Evolutionary conservation across 805 yeast genomes (phyloP).

Genomic region (Nematodospora valgi): DNA sequence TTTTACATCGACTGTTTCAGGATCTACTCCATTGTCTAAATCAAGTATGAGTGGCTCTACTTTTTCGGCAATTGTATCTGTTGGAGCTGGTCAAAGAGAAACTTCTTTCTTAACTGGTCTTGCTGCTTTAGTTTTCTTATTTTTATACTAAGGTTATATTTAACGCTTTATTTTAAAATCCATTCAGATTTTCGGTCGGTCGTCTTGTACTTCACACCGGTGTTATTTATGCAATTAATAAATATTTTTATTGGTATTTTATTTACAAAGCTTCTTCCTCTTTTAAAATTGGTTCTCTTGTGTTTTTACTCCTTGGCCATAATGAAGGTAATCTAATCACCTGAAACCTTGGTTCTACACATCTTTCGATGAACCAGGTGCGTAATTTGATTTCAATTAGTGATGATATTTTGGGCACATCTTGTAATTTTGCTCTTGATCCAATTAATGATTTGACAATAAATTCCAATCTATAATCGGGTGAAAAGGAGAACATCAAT

Average conservation of each 20-base stretch:
- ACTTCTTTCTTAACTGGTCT: too few species aligned
- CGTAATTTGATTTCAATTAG: conserved; percentile 78
- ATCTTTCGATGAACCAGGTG: conserved; percentile 87
- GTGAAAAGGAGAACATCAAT: conserved; percentile 83
- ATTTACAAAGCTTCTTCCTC: conserved; percentile 8
- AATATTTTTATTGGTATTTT: background rate
- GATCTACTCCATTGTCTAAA: too few species aligned
- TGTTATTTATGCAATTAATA: background rate
- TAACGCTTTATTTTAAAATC: too few species aligned
- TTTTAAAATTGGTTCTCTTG: conserved; percentile 26
- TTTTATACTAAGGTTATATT: too few species aligned
- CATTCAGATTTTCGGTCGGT: background rate
- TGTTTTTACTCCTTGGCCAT: conserved; percentile 63
- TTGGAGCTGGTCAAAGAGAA: too few species aligned
- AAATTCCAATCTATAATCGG: conserved; percentile 87
- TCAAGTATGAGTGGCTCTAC: too few species aligned
- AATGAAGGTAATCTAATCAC: conserved; percentile 78
- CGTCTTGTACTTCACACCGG: background rate
- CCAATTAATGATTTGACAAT: conserved; percentile 88
- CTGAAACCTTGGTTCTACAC: conserved; percentile 92
- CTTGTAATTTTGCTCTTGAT: conserved; percentile 85
- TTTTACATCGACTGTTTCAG: too few species aligned
- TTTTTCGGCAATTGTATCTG: too few species aligned
- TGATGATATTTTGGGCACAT: conserved; percentile 87
- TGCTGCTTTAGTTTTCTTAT: too few species aligned